phyloP scores from a whole-genome alignment of 1,284 basidiomycete species.

The Schizophyllum amplum region DNA sequence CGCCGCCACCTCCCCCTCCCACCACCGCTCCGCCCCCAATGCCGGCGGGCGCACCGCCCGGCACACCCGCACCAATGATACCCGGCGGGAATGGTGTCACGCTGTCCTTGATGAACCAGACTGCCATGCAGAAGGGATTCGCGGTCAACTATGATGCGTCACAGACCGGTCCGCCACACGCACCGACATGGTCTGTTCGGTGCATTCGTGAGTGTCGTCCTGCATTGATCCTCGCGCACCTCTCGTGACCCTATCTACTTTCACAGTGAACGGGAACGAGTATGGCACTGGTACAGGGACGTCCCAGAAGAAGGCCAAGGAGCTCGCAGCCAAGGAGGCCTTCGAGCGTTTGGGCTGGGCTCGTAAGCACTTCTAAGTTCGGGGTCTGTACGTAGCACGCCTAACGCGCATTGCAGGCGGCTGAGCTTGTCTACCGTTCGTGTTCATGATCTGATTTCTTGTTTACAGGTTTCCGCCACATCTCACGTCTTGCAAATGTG shows the following conservation, averaged over 20 bases:
- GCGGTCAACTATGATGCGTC: slow-evolving; percentile 33
- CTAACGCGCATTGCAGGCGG: not conserved
- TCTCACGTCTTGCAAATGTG: not conserved
- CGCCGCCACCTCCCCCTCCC: slow-evolving; percentile 14
- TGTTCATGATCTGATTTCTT: not conserved
- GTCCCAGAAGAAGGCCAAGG: slow-evolving; percentile 47
- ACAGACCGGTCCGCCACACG: slow-evolving; percentile 39
- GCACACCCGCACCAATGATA: not conserved
- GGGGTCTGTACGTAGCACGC: not conserved
- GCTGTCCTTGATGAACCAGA: slow-evolving; percentile 45
- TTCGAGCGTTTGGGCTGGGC: slow-evolving; percentile 40
- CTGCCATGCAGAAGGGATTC: slow-evolving; percentile 34
- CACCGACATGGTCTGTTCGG: slow-evolving; percentile 44
- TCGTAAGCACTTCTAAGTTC: slow-evolving; percentile 15
- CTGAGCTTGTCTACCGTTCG: not conserved
- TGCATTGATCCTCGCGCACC: not conserved
- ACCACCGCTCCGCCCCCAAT: slow-evolving; percentile 21
- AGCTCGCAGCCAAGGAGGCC: slow-evolving; percentile 46
- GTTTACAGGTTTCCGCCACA: not conserved
- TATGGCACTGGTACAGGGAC: slow-evolving; percentile 37
- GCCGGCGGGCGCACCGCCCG: slow-evolving; percentile 17
- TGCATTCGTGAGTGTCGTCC: slow-evolving; percentile 34
- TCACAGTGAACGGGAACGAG: slow-evolving; percentile 35
- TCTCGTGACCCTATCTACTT: not conserved
- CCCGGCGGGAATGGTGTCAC: slow-evolving; percentile 21